Evolutionary conservation across 2,329 filamentous ascomycete genomes (phyloP), one percentile per base, ranked within the genome.

Genomic region (Scolecobasidium constrictum): DNA sequence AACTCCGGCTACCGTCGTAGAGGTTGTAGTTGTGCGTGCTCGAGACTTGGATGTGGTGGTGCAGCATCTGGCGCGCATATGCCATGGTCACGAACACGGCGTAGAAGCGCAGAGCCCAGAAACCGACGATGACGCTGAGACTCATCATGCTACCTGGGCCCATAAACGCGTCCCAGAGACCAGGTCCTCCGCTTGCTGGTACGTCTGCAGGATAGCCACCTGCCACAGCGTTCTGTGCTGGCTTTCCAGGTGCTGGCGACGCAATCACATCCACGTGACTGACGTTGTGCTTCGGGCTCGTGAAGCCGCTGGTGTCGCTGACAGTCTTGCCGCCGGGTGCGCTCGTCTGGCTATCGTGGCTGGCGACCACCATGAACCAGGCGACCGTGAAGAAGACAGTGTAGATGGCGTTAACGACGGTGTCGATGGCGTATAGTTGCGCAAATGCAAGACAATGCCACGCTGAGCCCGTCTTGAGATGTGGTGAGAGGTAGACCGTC

Each of bases 401-500:
- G 65, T 90, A 94, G 2, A 77, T 74, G 16, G 79, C 78, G 62
- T 93, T 95, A 60, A 93, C 73, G 42, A 84, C 56, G 7, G 83
- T 86, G 64, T 95, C 88, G 52, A 94, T 59, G 11, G 85, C 69
- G 61, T 94, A 94, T 43, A 94, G 70, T 73, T 86, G 94, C 3
- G 86, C 86, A 41, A 95, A 76, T 2, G 78, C 75, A 19, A 95
- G 71, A 52, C 79, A 84, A 56, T 93, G 80, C 44, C 94, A 76
- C 1, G 86, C 83, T 21, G 75, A 80, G 55, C 86, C 82, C 53
- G 77, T 74, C 49, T 84, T 81, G 58, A 95, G 85, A 58, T 92
- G 82, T 38, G 83, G 83, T 54, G 84, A 74, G 38, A 94, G 78
- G 53, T 78, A 74, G 40, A 75, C 70, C 51, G 85, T 74, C 36